Evolutionary conservation across 768 basidiomycete genomes (phyloP), one percentile per base, ranked within the genome.

Genomic region (Hemileccinum rubropunctum): DNA sequence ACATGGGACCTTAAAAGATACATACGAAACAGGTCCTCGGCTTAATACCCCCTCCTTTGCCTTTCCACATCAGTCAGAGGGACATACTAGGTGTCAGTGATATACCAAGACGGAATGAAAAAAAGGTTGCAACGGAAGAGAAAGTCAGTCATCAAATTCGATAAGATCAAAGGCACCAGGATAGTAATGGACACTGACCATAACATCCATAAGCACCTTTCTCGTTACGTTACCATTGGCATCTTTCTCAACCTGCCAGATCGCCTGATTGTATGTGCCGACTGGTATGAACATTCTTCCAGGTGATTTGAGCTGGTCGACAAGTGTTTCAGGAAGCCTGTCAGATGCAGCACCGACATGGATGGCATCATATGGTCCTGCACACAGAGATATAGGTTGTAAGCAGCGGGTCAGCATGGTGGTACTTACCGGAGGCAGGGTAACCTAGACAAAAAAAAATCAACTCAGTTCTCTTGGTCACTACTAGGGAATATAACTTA

Each of bases 261-360:
- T 82, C 58, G 80, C 69, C 51, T 88, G 83, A 13, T 56, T 57
- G 13, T 67, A 59, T 1, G 72, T 76, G 3, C 94, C 95, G 13
- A 98, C 86, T 2, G 95, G 95, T 45, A 98, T 91, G 71, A 98
- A 95, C 87, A 98, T 92, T 45, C 84, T 73, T 14, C 89, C 89
- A 0, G 87, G 86, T 2, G 67, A 64, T 23, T 84, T 84, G 3
- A 93, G 81, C 60, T 95, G 94, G 13, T 88, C 81, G 26, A 98
- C 66, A 1, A 98, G 78, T 0, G 76, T 66, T 18, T 78, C 66
- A 0, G 95, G 94, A 13, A 93, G 69, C 0, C 61, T 74, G 0
- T 90, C 86, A 0, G 95, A 84, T 0, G 95, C 95, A 0, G 95
- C 95, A 4, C 95, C 95, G 33, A 98, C 95, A 58, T 98, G 95